These are phyloP conservation scores for Mercurialis annua DNA, from an alignment of 345 rosid species.

Conservation along the genomic window DNA sequence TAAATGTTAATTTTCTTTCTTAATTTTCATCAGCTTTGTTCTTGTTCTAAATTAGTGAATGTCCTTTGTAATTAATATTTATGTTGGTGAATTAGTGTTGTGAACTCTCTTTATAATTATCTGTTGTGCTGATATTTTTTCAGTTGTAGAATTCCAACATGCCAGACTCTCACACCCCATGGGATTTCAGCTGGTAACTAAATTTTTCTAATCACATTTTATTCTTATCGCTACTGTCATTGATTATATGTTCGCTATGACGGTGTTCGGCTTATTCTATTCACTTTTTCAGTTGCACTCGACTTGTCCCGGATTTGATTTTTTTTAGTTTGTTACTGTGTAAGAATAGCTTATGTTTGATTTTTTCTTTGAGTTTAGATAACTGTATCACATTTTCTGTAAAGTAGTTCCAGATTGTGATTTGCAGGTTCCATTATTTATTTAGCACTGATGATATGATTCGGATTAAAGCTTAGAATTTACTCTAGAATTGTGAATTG, in stretches of 20 bases:
- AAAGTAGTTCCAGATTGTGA: not conserved
- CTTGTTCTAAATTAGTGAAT: no score
- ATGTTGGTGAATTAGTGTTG: no score
- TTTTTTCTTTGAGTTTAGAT: not conserved
- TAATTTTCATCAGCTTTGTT: no score
- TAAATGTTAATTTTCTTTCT: no score
- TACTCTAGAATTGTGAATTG: not conserved
- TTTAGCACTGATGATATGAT: not conserved
- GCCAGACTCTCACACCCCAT: slow-evolving; percentile 17
- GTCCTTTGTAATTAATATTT: no score
- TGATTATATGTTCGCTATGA: not conserved
- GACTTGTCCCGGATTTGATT: not conserved
- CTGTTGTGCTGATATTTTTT: not conserved
- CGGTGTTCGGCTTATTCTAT: not conserved
- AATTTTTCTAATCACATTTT: not conserved
- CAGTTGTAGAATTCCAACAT: slow-evolving; percentile 1
- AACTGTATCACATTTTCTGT: not conserved
- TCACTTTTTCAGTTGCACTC: not conserved
- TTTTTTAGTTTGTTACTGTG: not conserved
- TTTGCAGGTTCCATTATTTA: not conserved
- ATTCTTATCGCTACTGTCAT: not conserved
- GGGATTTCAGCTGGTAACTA: slow-evolving; percentile 66
- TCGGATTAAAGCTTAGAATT: not conserved
- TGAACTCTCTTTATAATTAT: no score
- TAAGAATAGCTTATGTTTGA: not conserved